Conservation (phyloP, 1,284 basidiomycete species). For the Ganoderma leucocontextum region DNA sequence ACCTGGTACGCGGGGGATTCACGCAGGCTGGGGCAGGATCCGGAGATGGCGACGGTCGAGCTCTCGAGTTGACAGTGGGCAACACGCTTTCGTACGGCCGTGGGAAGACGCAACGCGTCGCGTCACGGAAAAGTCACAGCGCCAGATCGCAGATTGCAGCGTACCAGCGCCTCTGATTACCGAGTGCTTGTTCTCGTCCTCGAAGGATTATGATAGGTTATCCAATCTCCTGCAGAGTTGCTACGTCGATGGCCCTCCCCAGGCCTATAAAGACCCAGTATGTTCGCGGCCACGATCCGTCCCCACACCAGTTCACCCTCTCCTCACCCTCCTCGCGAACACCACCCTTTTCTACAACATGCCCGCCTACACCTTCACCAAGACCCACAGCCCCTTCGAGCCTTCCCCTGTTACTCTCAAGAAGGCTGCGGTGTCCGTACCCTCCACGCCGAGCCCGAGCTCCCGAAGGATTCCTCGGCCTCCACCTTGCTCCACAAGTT, state of each 20-base stretch:
- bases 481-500: constrained; percentile 38
- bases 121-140: constrained; percentile 24
- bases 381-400: constrained; percentile 29
- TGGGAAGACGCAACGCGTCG: too few relatives aligned
- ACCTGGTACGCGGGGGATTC: too few relatives aligned
- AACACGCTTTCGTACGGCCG: too few relatives aligned
- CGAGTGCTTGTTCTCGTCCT: constrained; percentile 26
- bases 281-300: constrained; percentile 22
- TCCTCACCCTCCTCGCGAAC: neutral
- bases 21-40: too few relatives aligned
- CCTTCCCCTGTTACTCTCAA: constrained; percentile 26
- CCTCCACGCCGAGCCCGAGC: constrained; percentile 14
- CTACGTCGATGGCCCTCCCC: constrained; percentile 25
- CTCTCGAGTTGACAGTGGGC: too few relatives aligned
- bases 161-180: constrained; percentile 18
- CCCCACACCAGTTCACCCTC: constrained; percentile 23
- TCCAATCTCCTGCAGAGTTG: constrained; percentile 14
- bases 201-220: constrained; percentile 9
- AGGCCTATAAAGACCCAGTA: constrained; percentile 28
- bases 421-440: constrained; percentile 20
- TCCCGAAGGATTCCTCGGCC: constrained; percentile 18
- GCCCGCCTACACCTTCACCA: constrained; percentile 30
- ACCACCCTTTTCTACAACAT: constrained; percentile 17
- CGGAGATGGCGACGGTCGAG: too few relatives aligned
- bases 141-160: constrained; percentile 27